Evolutionary conservation across 768 basidiomycete genomes (phyloP), one percentile per base, ranked within the genome.

Genomic region (Asterophora lycoperdoides): DNA sequence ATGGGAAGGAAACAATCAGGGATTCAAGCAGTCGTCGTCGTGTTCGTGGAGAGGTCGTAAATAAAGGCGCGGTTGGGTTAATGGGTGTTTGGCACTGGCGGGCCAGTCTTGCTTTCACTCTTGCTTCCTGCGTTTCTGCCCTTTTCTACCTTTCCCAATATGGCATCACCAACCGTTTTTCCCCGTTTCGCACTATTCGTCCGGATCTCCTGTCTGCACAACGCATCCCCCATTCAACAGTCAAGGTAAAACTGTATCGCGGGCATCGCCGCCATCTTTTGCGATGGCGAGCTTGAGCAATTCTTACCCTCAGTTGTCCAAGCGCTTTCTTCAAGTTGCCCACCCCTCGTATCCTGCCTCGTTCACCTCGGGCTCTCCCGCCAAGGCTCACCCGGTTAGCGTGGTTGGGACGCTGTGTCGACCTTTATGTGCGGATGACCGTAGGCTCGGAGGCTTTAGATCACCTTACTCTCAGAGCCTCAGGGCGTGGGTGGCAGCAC

Each of bases 21-120:
- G 64, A 68, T 57, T 53, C 46, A 56, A 54, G 46, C 51, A 43
- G 53, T 50, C 50, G 72, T 71, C 66, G 84, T 84, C 83, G 84
- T 64, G 66, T 60, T 61, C 61, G 63, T 64, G 63, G 66, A 73
- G 56, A 69, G 72, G 77, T 81, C 79, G 80, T 81, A 77, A 81
- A 76, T 69, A 70, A 66, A 67, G 65, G 63, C 62, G 61, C 58
- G 56, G 56, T 59, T 63, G 58, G 57, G 58, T 56, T 41, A 52
- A 54, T 58, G 58, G 60, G 62, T 63, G 58, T 52, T 51, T 55
- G 61, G 65, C 66, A 64, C 23, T 23, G 23, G 61, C 52, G 54
- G 61, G 63, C 60, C 65, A 64, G 61, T 61, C 59, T 64, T 68
- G 63, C 56, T 62, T n/a, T n/a, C n/a, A n/a, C n/a, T n/a, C n/a